Evolutionary conservation across 2,329 filamentous ascomycete genomes (phyloP), one percentile per base, ranked within the genome.

Genomic region (Exophiala sideris): DNA sequence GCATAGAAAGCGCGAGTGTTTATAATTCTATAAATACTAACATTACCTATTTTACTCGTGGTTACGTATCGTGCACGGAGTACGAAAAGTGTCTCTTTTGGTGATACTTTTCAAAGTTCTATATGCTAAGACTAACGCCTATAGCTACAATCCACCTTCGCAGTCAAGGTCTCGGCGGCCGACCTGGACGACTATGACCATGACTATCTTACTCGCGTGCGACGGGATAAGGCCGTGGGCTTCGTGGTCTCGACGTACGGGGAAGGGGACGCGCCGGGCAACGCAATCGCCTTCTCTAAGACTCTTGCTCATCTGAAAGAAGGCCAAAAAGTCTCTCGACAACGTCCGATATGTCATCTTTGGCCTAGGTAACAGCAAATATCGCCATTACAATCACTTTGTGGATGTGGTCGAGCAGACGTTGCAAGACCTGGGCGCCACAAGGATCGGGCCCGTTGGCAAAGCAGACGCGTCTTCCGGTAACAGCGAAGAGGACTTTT

Each of bases 301-400:
- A 91, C 95, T 72, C 91, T 95, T 71, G 82, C 92, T 56, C 40
- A 54, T 60, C 87, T 91, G 11, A 86, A 89, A 47, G 76, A 85
- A 46, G 74, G 80, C 33, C 9, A 35, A 9, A 35, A 35, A 35
- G 9, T 9, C 33, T 59, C 92, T 96, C 72, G 85, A 84, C 7
- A 51, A 51, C 24, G 60, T 82, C 86, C 68, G 80, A 79, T 96
- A 89, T 67, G 88, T 95, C 65, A 84, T 89, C 50, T 96, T 96
- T 65, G 91, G 91, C 61, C 83, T 96, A 35, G 91, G 91, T 54
- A 96, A 96, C 78, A 95, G 95, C 76, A 96, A 91, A 29, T 96
- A 96, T 71, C 91, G 96, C 70, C 91, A 96, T 76, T 96, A 95
- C 79, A 96, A 96, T 76, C 87, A 86, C 45, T 92, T 96, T 84